Evolutionary conservation across 2,329 filamentous ascomycete species (phyloP).

Genomic region (Colletotrichum coccodes): DNA sequence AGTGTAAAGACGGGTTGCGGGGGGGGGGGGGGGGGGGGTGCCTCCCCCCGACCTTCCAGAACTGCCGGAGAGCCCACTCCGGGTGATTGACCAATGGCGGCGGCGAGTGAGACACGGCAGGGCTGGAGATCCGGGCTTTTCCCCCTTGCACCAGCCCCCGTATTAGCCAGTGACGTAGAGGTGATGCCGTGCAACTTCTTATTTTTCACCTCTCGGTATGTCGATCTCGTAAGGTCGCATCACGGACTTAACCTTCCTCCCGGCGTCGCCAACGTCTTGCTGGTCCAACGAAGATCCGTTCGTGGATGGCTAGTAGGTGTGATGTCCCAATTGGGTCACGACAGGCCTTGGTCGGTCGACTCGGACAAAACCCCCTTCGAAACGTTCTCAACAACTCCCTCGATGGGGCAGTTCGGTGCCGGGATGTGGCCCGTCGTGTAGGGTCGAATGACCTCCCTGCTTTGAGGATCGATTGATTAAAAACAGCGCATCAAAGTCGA

Average conservation of each 20-base stretch:
- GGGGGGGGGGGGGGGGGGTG: neutral
- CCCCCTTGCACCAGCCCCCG: neutral
- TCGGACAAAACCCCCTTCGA: neutral
- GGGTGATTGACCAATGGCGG: slow-evolving; percentile 15
- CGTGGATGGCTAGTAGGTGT: neutral
- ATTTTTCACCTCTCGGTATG: neutral
- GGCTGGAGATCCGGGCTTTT: neutral
- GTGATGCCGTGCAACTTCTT: slow-evolving; percentile 15
- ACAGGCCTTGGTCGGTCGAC: neutral
- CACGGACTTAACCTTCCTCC: neutral
- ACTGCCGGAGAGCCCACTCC: slow-evolving; percentile 3
- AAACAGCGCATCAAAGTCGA: slow-evolving; percentile 10
- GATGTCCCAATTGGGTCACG: neutral
- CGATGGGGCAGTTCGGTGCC: neutral
- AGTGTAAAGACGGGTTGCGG: neutral
- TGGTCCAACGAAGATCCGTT: neutral
- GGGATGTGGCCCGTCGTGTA: neutral
- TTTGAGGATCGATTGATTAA: neutral
- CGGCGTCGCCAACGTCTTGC: neutral
- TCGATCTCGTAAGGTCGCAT: slow-evolving; percentile 1
- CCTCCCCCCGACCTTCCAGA: slow-evolving; percentile 1
- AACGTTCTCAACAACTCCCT: neutral
- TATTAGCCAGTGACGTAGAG: slow-evolving; percentile 25
- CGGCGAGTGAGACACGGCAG: too few relatives aligned
- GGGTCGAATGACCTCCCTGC: neutral